These are phyloP conservation scores for Mycosphaerella arachidis DNA, from an alignment of 2,329 filamentous ascomycete genomes.

Conservation along the genomic window DNA sequence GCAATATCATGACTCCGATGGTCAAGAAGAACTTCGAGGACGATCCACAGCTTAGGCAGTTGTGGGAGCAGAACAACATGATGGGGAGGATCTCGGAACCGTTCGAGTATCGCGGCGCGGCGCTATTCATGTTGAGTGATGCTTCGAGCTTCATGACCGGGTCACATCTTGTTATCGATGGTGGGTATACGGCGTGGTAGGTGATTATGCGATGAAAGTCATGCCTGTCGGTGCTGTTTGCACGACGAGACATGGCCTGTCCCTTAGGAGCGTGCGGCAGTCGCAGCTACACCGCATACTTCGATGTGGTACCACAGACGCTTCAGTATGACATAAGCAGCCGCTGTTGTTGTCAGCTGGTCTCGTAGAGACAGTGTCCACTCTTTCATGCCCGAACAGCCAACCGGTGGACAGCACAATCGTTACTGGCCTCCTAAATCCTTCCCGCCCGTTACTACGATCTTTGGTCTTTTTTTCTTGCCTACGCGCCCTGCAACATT, in stretches of 20 bases:
- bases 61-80: slow-evolving; percentile 34
- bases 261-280: not conserved
- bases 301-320: not conserved
- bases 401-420: too few relatives aligned
- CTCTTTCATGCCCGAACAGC: too few relatives aligned
- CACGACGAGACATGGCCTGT: not conserved
- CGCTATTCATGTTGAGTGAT: slow-evolving; percentile 30
- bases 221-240: not conserved
- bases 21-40: slow-evolving; percentile 31
- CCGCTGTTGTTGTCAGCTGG: not conserved
- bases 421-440: too few relatives aligned
- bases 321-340: not conserved
- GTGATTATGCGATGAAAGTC: not conserved
- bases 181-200: slow-evolving; percentile 6
- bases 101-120: slow-evolving; percentile 30
- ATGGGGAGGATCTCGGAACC: slow-evolving; percentile 29
- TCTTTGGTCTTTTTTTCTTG: too few relatives aligned
- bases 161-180: slow-evolving; percentile 27
- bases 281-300: not conserved
- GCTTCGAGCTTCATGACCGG: slow-evolving; percentile 29
- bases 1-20: slow-evolving; percentile 37
- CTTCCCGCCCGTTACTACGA: too few relatives aligned
- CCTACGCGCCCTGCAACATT: too few relatives aligned
- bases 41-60: slow-evolving; percentile 25
- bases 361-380: not conserved